A percentile compares a stretch with the other conserved stretches of the same genome.
phyloP scores from a whole-genome alignment of 345 rosid species.

The Bruguiera parviflora region DNA sequence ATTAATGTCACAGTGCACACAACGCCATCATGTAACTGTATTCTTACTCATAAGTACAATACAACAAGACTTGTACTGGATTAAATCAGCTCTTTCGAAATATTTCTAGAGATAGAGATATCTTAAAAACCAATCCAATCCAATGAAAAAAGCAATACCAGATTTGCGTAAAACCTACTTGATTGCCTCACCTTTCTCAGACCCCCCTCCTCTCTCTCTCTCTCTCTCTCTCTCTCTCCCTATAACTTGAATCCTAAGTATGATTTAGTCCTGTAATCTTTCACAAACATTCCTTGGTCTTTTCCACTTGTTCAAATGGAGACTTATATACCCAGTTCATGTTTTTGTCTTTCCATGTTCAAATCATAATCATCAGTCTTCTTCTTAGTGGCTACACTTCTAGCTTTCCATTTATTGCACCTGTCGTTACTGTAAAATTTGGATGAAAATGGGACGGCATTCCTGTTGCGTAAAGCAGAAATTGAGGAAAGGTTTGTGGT shows the following conservation, averaged over 20 bases:
- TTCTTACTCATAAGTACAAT: slow-evolving; percentile 17
- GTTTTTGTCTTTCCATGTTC: slow-evolving; percentile 4
- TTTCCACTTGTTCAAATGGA: not conserved
- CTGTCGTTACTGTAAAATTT: not conserved
- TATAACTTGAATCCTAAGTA: slow-evolving; percentile 55
- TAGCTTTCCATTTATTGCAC: slow-evolving; percentile 6
- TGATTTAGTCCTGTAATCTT: slow-evolving; percentile 37
- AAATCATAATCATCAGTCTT: slow-evolving; percentile 10
- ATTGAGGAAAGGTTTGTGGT: slow-evolving; percentile 66
- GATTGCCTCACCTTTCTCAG: slow-evolving; percentile 52
- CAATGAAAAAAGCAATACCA: slow-evolving; percentile 48
- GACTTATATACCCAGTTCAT: slow-evolving; percentile 15
- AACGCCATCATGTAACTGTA: slow-evolving; percentile 2
- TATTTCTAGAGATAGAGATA: slow-evolving; percentile 26
- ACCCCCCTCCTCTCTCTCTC: not conserved
- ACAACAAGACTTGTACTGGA: slow-evolving; percentile 12
- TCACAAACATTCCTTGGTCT: slow-evolving; percentile 26
- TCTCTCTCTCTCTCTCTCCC: slow-evolving; percentile 26
- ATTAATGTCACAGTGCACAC: not conserved
- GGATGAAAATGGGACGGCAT: slow-evolving; percentile 45
- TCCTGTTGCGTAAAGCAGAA: slow-evolving; percentile 56
- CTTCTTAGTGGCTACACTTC: slow-evolving; percentile 9
- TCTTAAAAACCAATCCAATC: slow-evolving; percentile 55
- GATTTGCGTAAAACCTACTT: slow-evolving; percentile 65
- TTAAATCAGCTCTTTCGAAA: slow-evolving; percentile 3